These are phyloP conservation scores for Heracleum sosnowskyi DNA, from an alignment of 129 eudicot species.

Conservation along the genomic window DNA sequence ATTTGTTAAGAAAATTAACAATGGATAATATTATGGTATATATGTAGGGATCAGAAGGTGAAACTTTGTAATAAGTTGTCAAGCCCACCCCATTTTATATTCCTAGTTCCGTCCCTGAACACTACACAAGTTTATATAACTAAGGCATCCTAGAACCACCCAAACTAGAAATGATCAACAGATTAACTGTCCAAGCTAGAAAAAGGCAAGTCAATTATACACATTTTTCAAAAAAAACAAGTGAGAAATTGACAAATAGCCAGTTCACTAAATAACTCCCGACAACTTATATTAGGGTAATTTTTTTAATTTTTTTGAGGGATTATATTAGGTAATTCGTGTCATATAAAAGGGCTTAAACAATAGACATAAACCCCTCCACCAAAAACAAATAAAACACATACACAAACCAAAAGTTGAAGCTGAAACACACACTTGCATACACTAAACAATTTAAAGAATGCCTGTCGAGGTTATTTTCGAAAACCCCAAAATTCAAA, in stretches of 20 bases:
- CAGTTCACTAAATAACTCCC: neutral
- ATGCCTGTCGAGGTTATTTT: neutral
- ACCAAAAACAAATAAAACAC: neutral
- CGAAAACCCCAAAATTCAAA: constrained; percentile 6
- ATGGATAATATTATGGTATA: too few relatives aligned
- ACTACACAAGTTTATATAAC: neutral
- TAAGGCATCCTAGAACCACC: neutral
- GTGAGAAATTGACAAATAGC: too few relatives aligned
- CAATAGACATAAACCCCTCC: neutral
- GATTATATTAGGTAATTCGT: too few relatives aligned
- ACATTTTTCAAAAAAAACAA: too few relatives aligned
- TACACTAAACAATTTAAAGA: neutral
- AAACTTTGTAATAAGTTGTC: too few relatives aligned
- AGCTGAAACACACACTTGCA: too few relatives aligned
- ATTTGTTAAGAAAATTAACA: too few relatives aligned
- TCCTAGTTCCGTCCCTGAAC: too few relatives aligned
- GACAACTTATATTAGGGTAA: neutral
- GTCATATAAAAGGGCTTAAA: neutral
- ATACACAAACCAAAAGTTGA: neutral
- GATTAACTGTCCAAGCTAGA: neutral
- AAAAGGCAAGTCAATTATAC: too few relatives aligned
- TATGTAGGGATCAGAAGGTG: too few relatives aligned
- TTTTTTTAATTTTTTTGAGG: too few relatives aligned
- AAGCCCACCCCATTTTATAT: too few relatives aligned
- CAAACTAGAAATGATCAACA: neutral